Conservation (phyloP, 495 filamentous ascomycete species). For the Alectoria sarmentosa region DNA sequence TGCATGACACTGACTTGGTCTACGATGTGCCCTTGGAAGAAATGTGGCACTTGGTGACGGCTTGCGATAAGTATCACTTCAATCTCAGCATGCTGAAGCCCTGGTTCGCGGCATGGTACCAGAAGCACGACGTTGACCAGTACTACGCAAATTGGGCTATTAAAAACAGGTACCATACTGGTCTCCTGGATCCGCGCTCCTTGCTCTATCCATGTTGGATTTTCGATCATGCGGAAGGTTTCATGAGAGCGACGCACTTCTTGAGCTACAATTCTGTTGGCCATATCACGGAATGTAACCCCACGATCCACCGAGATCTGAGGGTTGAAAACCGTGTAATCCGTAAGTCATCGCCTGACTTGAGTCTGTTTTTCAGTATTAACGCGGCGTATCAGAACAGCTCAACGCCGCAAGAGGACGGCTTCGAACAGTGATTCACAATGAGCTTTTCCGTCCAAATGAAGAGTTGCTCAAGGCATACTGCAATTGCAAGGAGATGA, state of each 20-base stretch:
- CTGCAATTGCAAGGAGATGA: conserved; percentile 15
- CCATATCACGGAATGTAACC: conserved; percentile 14
- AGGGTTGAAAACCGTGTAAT: conserved; percentile 18
- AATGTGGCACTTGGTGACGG: conserved; percentile 14
- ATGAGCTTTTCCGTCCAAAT: conserved; percentile 18
- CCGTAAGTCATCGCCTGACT: conserved; percentile 10
- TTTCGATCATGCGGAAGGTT: conserved; percentile 18
- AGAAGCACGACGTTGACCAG: not conserved
- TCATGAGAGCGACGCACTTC: conserved; percentile 8
- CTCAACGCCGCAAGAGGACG: conserved; percentile 31
- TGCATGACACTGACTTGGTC: not conserved
- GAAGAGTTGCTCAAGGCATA: conserved; percentile 3
- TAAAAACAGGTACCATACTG: not conserved
- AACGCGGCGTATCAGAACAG: conserved; percentile 21
- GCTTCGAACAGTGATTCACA: conserved; percentile 25
- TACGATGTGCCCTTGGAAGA: not conserved
- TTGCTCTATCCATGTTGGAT: conserved; percentile 17
- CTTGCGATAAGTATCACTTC: conserved; percentile 8
- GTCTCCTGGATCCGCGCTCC: not conserved
- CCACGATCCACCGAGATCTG: conserved; percentile 7
- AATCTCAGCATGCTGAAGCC: conserved; percentile 5
- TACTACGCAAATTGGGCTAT: not conserved
- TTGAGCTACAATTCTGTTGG: conserved; percentile 8
- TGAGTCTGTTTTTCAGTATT: not conserved
- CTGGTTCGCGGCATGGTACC: conserved; percentile 20